Base-by-base conservation (phyloP, 192 early-diverging fungal genomes). In the Coemansia sp. region DNA sequence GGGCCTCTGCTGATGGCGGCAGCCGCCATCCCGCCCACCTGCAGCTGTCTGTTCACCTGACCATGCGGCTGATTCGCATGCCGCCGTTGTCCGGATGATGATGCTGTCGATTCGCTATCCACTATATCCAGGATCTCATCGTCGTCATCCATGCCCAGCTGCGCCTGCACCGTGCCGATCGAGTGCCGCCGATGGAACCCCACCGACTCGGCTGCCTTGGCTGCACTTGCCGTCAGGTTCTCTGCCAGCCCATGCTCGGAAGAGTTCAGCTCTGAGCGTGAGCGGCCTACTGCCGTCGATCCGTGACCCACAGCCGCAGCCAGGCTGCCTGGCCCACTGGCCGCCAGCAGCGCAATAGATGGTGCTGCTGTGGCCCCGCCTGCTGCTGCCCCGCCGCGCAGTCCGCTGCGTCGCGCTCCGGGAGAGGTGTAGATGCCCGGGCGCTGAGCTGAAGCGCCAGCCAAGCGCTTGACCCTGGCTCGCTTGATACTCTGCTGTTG, bases 151-250 rank as follows among this genome's bases (percentile, higher is more conserved):
- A 58, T 32, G 32, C 53, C 74, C 60, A 23, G 59, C 60, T 68
- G 69, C 14, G 69, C 63, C 39, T 66, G 72, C 63, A 82, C 71
- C 19, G 80, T 66, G 46, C 80, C 75, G 26, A 82, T 77, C 58
- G 80, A 82, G 55, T 82, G 80, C 4, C 80, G 80, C 50, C 80
- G 74, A 3, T 77, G 80, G 63, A 81, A 75, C n/a, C 53, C 19
- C 35, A n/a, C 49, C 4, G 55, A 47, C 28, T 49, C 39, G 30
- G 46, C 63, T 13, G 67, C 35, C 47, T 52, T 44, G 42, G 40
- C 64, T 35, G 39, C 55, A 43, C 55, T n/a, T 0, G 55, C 55
- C 14, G 55, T 17, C 55, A 58, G 55, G 6, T 33, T 58, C 55
- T 30, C 55, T 6, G 10, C 55, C 6, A 58, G 30, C 55, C 55